A percentile compares a stretch with the other conserved stretches of the same genome.
Conservation (phyloP, 192 early-diverging fungal genomes). For the Backusella australiensis region DNA sequence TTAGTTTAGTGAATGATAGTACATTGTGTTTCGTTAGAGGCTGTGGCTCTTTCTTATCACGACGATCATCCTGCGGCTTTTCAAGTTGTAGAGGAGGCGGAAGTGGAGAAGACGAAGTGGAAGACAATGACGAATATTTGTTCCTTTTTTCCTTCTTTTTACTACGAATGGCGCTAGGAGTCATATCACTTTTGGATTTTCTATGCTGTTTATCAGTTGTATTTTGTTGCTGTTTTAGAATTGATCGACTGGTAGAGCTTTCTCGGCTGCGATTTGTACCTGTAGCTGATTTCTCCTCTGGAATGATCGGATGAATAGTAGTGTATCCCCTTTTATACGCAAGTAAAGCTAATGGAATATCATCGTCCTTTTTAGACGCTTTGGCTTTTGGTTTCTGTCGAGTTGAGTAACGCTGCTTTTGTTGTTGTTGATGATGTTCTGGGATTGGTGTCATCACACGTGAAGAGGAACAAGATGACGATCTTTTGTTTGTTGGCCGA, state of each 20-base stretch:
- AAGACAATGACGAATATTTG: neutral
- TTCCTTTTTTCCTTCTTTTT: neutral
- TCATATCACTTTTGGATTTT: neutral
- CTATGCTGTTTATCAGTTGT: neutral
- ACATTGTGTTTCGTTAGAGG: neutral
- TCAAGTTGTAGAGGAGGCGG: neutral
- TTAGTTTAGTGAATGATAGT: neutral
- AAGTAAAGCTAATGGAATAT: slow-evolving; percentile 16
- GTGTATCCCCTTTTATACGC: slow-evolving; percentile 20
- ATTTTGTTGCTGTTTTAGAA: neutral
- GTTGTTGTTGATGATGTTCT: neutral
- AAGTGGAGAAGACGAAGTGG: neutral
- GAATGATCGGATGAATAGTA: slow-evolving; percentile 7
- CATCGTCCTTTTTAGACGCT: slow-evolving; percentile 5
- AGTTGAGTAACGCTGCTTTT: neutral
- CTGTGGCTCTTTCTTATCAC: neutral
- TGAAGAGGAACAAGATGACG: neutral
- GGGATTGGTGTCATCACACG: neutral
- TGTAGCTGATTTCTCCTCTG: neutral
- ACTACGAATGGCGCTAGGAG: neutral
- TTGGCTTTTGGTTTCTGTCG: neutral
- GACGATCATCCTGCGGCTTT: neutral
- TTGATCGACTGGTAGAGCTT: neutral
- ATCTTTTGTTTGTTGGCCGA: neutral
- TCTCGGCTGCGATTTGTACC: neutral